Base-by-base conservation (phyloP, 305 asterid species). In the Stenogyne calaminthoides region DNA sequence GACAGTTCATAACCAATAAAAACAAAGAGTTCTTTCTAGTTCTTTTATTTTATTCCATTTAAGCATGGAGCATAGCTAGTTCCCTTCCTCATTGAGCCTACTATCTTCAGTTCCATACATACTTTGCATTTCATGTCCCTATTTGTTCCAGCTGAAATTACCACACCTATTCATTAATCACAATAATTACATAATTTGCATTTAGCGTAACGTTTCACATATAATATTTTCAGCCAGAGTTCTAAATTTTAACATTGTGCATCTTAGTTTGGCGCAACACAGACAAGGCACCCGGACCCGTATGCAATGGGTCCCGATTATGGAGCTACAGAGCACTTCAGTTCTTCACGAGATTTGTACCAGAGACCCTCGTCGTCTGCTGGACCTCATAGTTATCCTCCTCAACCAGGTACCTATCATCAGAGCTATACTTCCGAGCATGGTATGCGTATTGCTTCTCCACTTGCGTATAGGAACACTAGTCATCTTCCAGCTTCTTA, bases 221-320 rank as follows among this genome's bases (percentile, higher is more conserved):
- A 25, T 51, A 47, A 16, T 44, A 40, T 18, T 46, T 46, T 44
- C 46, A 67, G 55, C 9, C 20, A 5, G 32, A 67, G 68, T 69
- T 63, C 67, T 78, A 74, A 78, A 39, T 42, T 40, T 63, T 29
- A 37, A 65, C 64, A 37, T 47, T 80, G 54, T 70, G 36, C 42
- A 75, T 67, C 56, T 15, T 74, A 89, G 96, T 76, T 83, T 82
- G 80, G 73, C 64, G 86, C 81, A 78, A 25, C 74, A 9, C 82
- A 88, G 77, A 19, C 66, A 80, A 85, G 67, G 79, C 73, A 65
- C 65, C 87, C 32, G 55, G 89, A 86, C 64, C 83, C 78, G 52
- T 84, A 77, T 71, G 42, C 86, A 74, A 58, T 78, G 47, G 76
- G 77, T 64, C 70, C 84, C 69, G 88, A 77, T 60, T 82, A 25